Evolutionary conservation across 2,329 filamentous ascomycete species (phyloP).

Genomic region (Emergomyces pasteurianus): DNA sequence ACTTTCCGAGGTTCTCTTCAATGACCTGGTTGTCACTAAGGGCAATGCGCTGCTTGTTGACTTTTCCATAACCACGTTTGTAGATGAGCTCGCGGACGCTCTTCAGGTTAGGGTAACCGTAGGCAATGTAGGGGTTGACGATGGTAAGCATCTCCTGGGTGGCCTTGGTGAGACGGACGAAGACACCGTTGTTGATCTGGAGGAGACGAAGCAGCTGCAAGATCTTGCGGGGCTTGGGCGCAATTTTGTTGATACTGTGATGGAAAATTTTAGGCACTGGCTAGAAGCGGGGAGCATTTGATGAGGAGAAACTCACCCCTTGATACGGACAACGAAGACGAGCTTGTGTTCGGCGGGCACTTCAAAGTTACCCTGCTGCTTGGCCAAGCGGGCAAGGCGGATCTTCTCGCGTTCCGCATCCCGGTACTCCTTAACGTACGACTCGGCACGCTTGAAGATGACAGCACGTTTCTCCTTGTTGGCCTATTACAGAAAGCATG

Average conservation of each 20-base stretch:
- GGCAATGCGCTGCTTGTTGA: conserved; percentile 94
- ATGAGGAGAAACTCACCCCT: conserved; percentile 52
- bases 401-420: conserved; percentile 98
- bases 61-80: conserved; percentile 99
- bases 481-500: conserved; percentile 45
- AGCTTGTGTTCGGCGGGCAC: conserved; percentile 91
- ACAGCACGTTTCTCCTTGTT: conserved; percentile 97
- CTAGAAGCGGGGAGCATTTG: neutral
- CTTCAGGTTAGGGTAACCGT: conserved; percentile 99
- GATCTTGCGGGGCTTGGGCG: conserved; percentile 99
- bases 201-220: conserved; percentile 98
- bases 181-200: conserved; percentile 99
- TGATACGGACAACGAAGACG: conserved; percentile 97
- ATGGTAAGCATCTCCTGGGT: conserved; percentile 95
- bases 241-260: conserved; percentile 98
- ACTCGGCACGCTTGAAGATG: conserved; percentile 99
- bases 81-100: conserved; percentile 98
- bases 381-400: conserved; percentile 77
- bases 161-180: conserved; percentile 95
- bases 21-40: conserved; percentile 97
- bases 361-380: conserved; percentile 87
- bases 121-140: conserved; percentile 97
- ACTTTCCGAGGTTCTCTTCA: conserved; percentile 93
- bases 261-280: conserved; percentile 3
- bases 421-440: conserved; percentile 99